Evolutionary conservation across 2,329 filamentous ascomycete genomes (phyloP).

Genomic region (Fusarium foetens): DNA sequence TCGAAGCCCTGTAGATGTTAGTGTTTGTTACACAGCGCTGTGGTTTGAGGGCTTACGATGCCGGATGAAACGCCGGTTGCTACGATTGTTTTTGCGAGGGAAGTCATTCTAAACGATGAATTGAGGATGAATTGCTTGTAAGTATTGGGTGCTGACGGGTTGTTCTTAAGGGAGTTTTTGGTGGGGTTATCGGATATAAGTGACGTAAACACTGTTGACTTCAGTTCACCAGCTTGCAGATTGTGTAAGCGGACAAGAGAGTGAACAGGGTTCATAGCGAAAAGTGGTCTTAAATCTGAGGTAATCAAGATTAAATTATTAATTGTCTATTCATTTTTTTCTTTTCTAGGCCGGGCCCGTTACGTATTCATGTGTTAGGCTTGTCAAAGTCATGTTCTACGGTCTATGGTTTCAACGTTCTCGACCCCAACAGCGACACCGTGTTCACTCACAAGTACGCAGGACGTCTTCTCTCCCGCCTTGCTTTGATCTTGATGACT

Average conservation of each 20-base stretch:
- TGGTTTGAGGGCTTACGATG: constrained; percentile 50
- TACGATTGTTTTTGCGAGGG: constrained; percentile 59
- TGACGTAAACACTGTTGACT: constrained; percentile 25
- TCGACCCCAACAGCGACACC: neutral
- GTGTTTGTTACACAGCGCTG: neutral
- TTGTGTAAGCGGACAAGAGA: constrained; percentile 13
- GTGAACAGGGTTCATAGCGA: neutral
- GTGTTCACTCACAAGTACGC: neutral
- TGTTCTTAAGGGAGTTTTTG: neutral
- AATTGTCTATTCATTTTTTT: neutral
- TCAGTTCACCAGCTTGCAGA: neutral
- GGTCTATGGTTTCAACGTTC: neutral
- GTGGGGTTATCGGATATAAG: constrained; percentile 40
- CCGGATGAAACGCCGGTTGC: constrained; percentile 63
- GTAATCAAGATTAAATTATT: constrained; percentile 12
- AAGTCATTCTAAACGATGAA: constrained; percentile 46
- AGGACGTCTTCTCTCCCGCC: neutral
- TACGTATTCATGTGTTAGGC: neutral
- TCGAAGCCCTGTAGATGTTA: constrained; percentile 58
- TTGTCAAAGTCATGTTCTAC: neutral
- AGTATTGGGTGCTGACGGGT: neutral
- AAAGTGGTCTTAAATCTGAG: neutral
- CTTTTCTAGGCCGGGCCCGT: neutral
- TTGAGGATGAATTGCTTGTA: neutral
- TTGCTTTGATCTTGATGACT: too few species aligned